phyloP scores from a whole-genome alignment of 108 stramenopile genomes.

The Cylindrotheca fusiformis region DNA sequence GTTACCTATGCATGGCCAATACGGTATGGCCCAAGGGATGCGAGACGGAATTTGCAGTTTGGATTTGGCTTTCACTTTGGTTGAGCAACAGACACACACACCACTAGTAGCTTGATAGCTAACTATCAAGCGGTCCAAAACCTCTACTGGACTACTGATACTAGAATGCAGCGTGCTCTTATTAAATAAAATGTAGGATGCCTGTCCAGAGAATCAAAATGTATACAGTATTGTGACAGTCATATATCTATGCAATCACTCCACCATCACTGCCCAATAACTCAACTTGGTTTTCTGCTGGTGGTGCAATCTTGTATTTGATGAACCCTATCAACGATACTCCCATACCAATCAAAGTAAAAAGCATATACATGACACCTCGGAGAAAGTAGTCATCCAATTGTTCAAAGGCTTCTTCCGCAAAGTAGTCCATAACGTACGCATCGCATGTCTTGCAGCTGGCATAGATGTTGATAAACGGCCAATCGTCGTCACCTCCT shows the following conservation, averaged over 20 bases:
- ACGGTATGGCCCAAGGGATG: conserved; percentile 80
- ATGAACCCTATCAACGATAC: conserved; percentile 20
- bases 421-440: conserved; percentile 45
- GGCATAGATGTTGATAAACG: conserved; percentile 44
- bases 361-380: conserved; percentile 25
- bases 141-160: too few relatives aligned
- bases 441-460: conserved; percentile 49
- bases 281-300: conserved; percentile 42
- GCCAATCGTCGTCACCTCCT: conserved; percentile 43
- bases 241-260: conserved; percentile 21
- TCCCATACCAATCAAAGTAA: conserved; percentile 19
- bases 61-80: conserved; percentile 81
- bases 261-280: conserved; percentile 34
- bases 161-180: too few relatives aligned
- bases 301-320: conserved; percentile 30
- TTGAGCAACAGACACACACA: conserved; percentile 29
- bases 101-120: too few relatives aligned
- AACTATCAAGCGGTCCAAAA: too few relatives aligned
- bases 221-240: too few relatives aligned
- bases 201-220: too few relatives aligned
- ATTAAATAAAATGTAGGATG: too few relatives aligned
- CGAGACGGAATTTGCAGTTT: conserved; percentile 69
- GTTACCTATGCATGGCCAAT: conserved; percentile 77
- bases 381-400: conserved; percentile 26
- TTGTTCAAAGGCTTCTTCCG: conserved; percentile 40